Evolutionary conservation across 192 early-diverging fungal species (phyloP), one percentile per base, ranked within the genome.

Genomic region (Coemansia aciculifera): DNA sequence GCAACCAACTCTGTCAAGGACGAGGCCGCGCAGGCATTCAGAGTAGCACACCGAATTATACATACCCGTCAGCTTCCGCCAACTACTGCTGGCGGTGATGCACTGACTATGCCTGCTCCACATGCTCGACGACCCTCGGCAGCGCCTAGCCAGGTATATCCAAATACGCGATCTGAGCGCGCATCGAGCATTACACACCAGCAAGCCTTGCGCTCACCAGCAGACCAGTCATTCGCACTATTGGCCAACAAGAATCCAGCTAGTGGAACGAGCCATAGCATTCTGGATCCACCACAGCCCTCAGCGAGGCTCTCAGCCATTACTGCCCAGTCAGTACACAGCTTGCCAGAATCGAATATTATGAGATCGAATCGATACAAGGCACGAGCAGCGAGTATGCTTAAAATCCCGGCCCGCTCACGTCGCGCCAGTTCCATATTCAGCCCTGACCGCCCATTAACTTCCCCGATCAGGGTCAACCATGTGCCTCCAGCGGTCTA

Each of bases 401-500:
- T 59, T 34, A 59, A 59, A 34, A 59, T 59, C 3, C 56, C 56
- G 6, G 56, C n/a, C 19, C 71, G 59, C 19, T 44, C 17, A 9
- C 56, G 65, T 38, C 32, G 64, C 29, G 52, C 42, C 24, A 48
- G 23, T 32, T 42, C 54, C 5, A 46, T 64, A 44, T 64, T 48
- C n/a, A 34, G 27, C 15, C 13, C 51, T 3, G 63, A 64, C 21
- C 63, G 56, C 3, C 56, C 69, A 2, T 31, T 71, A 13, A 65
- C 63, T 2, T 64, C 69, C 15, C 69, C 69, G 19, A 39, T 57
- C 36, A 32, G 37, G 39, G 34, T 9, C 17, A 62, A 64, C 17
- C 46, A 64, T 31, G 46, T 43, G 61, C n/a, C 57, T n/a, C 24
- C 51, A 10, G 59, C 59, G 13, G 17, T 67, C 7, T 23, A 32